Percentiles rank a stretch among this genome's conserved stretches.
phyloP scores from a whole-genome alignment of 2,329 filamentous ascomycete genomes.

The Aspergillus oerlinghausenensis region DNA sequence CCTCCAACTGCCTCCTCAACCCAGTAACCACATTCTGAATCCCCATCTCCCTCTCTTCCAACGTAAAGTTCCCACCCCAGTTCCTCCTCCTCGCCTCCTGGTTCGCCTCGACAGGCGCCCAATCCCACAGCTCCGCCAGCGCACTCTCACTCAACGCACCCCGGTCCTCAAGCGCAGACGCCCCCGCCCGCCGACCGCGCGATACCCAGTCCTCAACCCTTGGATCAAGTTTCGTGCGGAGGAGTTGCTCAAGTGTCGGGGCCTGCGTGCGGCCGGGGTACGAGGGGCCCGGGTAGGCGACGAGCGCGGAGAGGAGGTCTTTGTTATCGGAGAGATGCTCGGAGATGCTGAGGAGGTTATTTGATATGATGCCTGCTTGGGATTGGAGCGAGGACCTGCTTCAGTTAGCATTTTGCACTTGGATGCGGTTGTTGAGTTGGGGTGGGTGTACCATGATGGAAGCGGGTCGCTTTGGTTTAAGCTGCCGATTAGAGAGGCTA shows the following conservation, averaged over 20 bases:
- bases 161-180: conserved; percentile 8
- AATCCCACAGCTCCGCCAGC: conserved; percentile 58
- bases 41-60: conserved; percentile 63
- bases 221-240: conserved; percentile 81
- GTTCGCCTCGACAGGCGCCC: conserved; percentile 48
- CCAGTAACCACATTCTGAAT: conserved; percentile 69
- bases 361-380: conserved; percentile 66
- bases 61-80: conserved; percentile 64
- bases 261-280: conserved; percentile 65
- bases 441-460: conserved; percentile 57
- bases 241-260: conserved; percentile 59
- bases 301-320: conserved; percentile 64
- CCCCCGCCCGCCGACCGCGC: conserved; percentile 40
- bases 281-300: conserved; percentile 70
- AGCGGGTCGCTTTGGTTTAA: conserved; percentile 61
- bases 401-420: neutral
- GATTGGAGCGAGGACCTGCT: conserved; percentile 65
- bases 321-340: conserved; percentile 61
- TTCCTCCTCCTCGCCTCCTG: conserved; percentile 44
- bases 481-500: conserved; percentile 59
- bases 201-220: conserved; percentile 69
- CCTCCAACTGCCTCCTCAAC: conserved; percentile 54
- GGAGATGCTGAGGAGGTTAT: conserved; percentile 64
- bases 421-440: neutral
- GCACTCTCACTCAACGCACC: conserved; percentile 42